Percentiles rank a stretch among this genome's conserved stretches.
Conservation (phyloP, 805 yeast species). For the Saturnispora saitoi region DNA sequence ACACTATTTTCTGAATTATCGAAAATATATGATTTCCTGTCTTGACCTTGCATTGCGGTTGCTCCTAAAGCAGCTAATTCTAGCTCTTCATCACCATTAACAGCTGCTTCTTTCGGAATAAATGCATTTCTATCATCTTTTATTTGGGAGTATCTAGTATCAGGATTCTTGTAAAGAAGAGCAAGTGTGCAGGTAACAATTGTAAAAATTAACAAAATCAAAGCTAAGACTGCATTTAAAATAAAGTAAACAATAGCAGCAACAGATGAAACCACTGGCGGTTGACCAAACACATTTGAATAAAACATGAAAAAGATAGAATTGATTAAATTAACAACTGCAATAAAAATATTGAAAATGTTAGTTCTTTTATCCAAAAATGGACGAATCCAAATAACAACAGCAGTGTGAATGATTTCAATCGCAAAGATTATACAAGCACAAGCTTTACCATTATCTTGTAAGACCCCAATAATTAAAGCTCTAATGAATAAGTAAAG, state of each 20-base stretch:
- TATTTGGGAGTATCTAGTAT: conserved; percentile 91
- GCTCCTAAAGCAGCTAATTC: conserved; percentile 72
- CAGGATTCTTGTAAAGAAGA: conserved; percentile 82
- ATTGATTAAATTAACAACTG: conserved; percentile 71
- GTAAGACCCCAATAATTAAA: conserved; percentile 80
- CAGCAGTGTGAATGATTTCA: conserved; percentile 63
- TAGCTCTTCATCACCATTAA: conserved; percentile 37
- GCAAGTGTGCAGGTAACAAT: conserved; percentile 83
- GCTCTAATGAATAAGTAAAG: conserved; percentile 64
- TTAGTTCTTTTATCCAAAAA: conserved; percentile 93
- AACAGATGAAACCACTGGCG: conserved; percentile 81
- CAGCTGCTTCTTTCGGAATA: conserved; percentile 55
- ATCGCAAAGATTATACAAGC: conserved; percentile 67
- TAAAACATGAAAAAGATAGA: conserved; percentile 83
- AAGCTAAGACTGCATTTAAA: conserved; percentile 81
- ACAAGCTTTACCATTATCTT: conserved; percentile 70
- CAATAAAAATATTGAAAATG: conserved; percentile 81
- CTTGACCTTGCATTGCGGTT: conserved; percentile 57
- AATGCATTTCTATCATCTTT: conserved; percentile 96
- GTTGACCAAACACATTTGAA: conserved; percentile 75
- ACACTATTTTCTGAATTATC: conserved; percentile 6
- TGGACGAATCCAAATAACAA: conserved; percentile 68
- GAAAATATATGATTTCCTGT: conserved; percentile 23
- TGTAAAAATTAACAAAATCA: conserved; percentile 74
- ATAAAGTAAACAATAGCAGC: conserved; percentile 88